phyloP scores from a whole-genome alignment of 768 basidiomycete species.

The Amanita thiersii region DNA sequence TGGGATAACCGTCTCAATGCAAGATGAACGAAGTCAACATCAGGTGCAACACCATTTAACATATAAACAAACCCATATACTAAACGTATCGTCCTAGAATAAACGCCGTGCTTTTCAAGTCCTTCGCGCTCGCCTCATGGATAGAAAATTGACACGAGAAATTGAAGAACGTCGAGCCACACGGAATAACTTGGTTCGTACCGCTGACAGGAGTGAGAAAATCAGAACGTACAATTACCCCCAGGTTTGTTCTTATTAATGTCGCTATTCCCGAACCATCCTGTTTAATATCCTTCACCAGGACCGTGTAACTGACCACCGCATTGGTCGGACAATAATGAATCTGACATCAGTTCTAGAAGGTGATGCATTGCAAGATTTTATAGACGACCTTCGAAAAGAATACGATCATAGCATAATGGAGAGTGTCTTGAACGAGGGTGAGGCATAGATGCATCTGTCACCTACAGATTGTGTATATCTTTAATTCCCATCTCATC shows the following conservation, averaged over 20 bases:
- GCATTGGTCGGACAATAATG: slow-evolving; percentile 70
- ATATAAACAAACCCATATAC: background rate
- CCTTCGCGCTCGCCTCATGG: slow-evolving; percentile 78
- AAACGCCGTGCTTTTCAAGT: slow-evolving; percentile 90
- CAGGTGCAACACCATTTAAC: slow-evolving; percentile 41
- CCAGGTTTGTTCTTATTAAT: slow-evolving; percentile 40
- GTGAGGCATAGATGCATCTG: background rate
- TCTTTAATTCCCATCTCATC: too few relatives aligned
- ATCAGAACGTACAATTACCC: slow-evolving; percentile 94
- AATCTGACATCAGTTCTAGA: slow-evolving; percentile 61
- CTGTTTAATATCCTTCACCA: slow-evolving; percentile 18
- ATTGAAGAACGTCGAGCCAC: slow-evolving; percentile 61
- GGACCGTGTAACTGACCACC: slow-evolving; percentile 92
- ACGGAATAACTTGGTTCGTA: slow-evolving; percentile 67
- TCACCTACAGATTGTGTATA: background rate
- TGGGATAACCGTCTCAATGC: slow-evolving; percentile 94
- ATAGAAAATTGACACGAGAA: slow-evolving; percentile 64
- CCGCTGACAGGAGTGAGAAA: slow-evolving; percentile 87
- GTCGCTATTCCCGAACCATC: background rate
- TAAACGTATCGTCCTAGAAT: slow-evolving; percentile 46
- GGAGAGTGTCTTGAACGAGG: slow-evolving; percentile 38
- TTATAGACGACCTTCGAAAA: slow-evolving; percentile 49
- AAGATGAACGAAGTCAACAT: slow-evolving; percentile 95
- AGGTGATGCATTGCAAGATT: slow-evolving; percentile 50
- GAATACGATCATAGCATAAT: slow-evolving; percentile 48